These are phyloP conservation scores for Ziziphus jujuba DNA, from an alignment of 306 rosid species.

Conservation along the genomic window DNA sequence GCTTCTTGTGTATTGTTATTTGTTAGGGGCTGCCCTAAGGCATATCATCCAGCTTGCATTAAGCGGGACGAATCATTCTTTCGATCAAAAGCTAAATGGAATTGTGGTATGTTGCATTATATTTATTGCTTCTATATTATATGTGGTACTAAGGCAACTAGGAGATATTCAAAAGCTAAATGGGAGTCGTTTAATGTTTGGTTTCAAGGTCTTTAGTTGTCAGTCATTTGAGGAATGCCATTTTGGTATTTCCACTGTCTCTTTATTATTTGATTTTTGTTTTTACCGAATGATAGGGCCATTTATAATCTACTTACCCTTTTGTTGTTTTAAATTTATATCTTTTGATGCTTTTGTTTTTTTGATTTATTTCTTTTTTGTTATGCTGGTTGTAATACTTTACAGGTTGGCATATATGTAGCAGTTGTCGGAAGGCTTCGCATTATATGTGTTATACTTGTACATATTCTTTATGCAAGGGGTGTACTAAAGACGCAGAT, in stretches of 20 bases:
- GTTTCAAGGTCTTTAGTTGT: too few species aligned
- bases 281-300: too few species aligned
- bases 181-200: too few species aligned
- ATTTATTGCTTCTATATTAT: conserved; percentile 1
- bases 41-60: conserved; percentile 90
- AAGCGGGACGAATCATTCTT: conserved; percentile 93
- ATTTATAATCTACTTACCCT: too few species aligned
- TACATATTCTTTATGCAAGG: conserved; percentile 86
- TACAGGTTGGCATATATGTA: conserved; percentile 99
- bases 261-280: too few species aligned
- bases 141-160: too few species aligned
- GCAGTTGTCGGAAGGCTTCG: conserved; percentile 72
- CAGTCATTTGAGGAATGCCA: too few species aligned
- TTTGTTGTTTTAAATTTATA: not conserved
- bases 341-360: not conserved
- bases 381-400: conserved; percentile 15
- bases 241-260: too few species aligned
- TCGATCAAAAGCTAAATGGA: conserved; percentile 94
- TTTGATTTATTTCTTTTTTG: conserved; percentile 10
- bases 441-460: conserved; percentile 96
- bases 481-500: conserved; percentile 79
- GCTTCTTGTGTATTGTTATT: conserved; percentile 15
- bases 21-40: conserved; percentile 93
- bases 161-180: not conserved
- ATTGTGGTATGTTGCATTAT: conserved; percentile 69